Evolutionary conservation across 2,329 filamentous ascomycete genomes (phyloP).

Genomic region (Penicillium sp.): DNA sequence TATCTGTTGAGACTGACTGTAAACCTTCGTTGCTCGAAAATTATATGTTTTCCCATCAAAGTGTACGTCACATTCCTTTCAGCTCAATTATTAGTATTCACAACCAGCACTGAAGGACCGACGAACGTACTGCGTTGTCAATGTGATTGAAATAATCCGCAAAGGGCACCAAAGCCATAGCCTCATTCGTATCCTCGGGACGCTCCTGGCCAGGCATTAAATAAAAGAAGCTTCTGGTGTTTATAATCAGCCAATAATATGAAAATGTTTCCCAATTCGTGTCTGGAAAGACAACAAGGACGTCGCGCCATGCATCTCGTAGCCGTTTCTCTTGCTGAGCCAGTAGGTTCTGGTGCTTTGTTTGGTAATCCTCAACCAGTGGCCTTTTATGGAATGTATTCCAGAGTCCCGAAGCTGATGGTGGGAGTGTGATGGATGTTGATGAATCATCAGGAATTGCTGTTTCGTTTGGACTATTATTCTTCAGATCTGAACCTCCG

Average conservation of each 20-base stretch:
- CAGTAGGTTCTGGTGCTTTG: constrained; percentile 33
- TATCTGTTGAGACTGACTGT: constrained; percentile 21
- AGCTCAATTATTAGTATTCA: background rate
- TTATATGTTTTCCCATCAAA: constrained; percentile 35
- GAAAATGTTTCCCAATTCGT: constrained; percentile 43
- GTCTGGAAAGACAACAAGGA: constrained; percentile 42
- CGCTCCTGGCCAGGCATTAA: constrained; percentile 38
- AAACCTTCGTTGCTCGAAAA: constrained; percentile 31
- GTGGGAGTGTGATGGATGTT: constrained; percentile 25
- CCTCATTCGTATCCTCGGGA: constrained; percentile 40
- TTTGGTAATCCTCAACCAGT: constrained; percentile 32
- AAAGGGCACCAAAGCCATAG: constrained; percentile 45
- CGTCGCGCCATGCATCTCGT: constrained; percentile 46
- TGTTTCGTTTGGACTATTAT: constrained; percentile 21
- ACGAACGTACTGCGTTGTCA: constrained; percentile 34
- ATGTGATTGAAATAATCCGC: constrained; percentile 47
- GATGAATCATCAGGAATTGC: constrained; percentile 16
- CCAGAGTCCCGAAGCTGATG: constrained; percentile 37
- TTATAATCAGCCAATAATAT: constrained; percentile 60
- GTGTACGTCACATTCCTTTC: constrained; percentile 33
- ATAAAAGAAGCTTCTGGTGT: constrained; percentile 60
- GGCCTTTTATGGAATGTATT: constrained; percentile 24
- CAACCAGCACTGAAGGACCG: background rate
- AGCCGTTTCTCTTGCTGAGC: constrained; percentile 54
- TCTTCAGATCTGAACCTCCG: constrained; percentile 36